These are phyloP conservation scores for Terana coerulea DNA, from an alignment of 768 basidiomycete genomes.

Conservation along the genomic window DNA sequence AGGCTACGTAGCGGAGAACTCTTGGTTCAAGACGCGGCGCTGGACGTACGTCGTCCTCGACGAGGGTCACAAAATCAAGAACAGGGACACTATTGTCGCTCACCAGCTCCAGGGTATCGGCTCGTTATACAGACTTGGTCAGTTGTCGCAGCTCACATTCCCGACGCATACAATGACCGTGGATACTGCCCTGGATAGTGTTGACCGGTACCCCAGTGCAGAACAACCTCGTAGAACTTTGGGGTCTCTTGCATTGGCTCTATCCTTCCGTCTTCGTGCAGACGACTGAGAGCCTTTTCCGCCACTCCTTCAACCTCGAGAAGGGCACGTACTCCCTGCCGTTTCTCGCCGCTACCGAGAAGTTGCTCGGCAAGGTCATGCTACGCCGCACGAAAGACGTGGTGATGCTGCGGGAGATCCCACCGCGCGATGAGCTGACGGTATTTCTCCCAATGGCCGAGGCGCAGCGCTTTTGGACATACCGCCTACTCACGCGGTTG, in stretches of 20 bases:
- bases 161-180: not conserved
- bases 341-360: slow-evolving; percentile 45
- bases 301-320: slow-evolving; percentile 49
- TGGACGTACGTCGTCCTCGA: slow-evolving; percentile 62
- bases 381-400: slow-evolving; percentile 55
- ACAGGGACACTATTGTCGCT: slow-evolving; percentile 51
- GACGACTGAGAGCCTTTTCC: slow-evolving; percentile 44
- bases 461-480: slow-evolving; percentile 60
- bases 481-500: slow-evolving; percentile 49
- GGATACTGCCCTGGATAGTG: slow-evolving; percentile 36
- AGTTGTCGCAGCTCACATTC: not conserved
- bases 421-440: slow-evolving; percentile 54
- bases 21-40: slow-evolving; percentile 56
- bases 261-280: slow-evolving; percentile 50
- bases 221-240: slow-evolving; percentile 57
- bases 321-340: slow-evolving; percentile 47
- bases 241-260: slow-evolving; percentile 53
- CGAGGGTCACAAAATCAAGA: slow-evolving; percentile 73
- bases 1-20: slow-evolving; percentile 49
- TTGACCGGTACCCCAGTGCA: slow-evolving; percentile 75
- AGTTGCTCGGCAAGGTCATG: slow-evolving; percentile 51
- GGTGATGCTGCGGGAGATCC: slow-evolving; percentile 44
- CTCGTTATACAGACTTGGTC: slow-evolving; percentile 49
- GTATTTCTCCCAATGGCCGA: slow-evolving; percentile 57
- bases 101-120: slow-evolving; percentile 53